Base-by-base conservation (phyloP, 2,329 filamentous ascomycete species). In the Fusarium robinianum region DNA sequence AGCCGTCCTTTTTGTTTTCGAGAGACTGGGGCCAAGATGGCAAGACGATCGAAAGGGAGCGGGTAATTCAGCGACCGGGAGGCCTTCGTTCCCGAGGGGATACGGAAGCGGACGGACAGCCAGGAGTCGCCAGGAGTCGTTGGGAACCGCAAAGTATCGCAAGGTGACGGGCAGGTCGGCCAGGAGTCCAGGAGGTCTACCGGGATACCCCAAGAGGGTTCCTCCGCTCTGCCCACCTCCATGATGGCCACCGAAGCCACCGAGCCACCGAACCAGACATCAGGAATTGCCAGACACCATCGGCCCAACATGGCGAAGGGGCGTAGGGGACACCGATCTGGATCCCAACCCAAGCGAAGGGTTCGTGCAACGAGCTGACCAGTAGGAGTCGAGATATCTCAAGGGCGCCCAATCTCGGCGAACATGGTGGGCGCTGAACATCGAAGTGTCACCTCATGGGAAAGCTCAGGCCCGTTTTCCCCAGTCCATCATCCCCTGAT, bases 401-500 rank as follows among this genome's bases (percentile, higher is more conserved):
- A 23, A 33, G 38, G 25, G 34, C 22, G 35, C 11, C 36, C 37
- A 37, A 44, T 41, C 41, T 48, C 29, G 32, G 40, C 41, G 12
- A 25, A 26, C 32, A 17, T 31, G 30, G 38, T 42, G 34, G 47
- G 25, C 23, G 32, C 14, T 34, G 32, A 29, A 42, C 17, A 14
- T 23, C 30, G 37, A 48, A 40, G 43, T 38, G 37, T 46, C 51
- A 54, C 42, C 41, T 53, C 45, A 52, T 46, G 35, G 21, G 39
- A 46, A 32, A 50, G 36, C 44, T 42, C 35, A 46, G 43, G 42
- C 39, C 51, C 15, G 19, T 38, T 39, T 44, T 44, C 39, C 41
- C 49, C 36, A 36, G 36, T 35, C 23, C 30, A 37, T 33, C 25
- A 37, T 54, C 31, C 45, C 51, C 41, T 54, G 45, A 41, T 43